Evolutionary conservation across 139 green algal species (phyloP).

Genomic region (Closterium sp.): DNA sequence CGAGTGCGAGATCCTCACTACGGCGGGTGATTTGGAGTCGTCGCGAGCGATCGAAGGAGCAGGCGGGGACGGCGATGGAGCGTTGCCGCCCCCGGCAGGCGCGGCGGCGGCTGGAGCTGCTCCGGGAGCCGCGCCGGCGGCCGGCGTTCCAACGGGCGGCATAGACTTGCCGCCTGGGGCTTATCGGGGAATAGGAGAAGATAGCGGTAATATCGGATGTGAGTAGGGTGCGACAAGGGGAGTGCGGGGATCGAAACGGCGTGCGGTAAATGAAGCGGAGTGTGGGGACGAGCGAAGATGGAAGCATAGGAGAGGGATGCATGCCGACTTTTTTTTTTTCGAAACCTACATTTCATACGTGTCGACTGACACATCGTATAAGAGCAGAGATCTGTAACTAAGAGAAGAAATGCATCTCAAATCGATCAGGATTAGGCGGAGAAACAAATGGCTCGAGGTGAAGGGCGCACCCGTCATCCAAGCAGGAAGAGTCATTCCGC

Average conservation of each 20-base stretch:
- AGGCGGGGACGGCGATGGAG: background rate
- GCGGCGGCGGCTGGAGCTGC: background rate
- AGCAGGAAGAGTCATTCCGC: conserved; percentile 26
- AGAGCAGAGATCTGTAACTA: background rate
- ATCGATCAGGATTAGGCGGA: background rate
- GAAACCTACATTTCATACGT: no score
- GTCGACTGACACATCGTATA: no score
- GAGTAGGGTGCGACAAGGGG: background rate
- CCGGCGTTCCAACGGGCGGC: background rate
- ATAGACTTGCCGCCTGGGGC: background rate
- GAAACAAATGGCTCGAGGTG: background rate
- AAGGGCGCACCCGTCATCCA: conserved; percentile 14
- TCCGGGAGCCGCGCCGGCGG: background rate
- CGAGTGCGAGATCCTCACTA: background rate
- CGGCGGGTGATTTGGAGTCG: background rate
- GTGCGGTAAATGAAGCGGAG: no score
- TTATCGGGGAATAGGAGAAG: background rate
- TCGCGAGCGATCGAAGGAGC: background rate
- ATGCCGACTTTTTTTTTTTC: no score
- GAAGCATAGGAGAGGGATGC: no score
- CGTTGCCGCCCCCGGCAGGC: background rate
- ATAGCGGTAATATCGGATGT: background rate
- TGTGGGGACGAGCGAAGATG: no score
- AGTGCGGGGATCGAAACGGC: background rate
- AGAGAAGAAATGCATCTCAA: background rate